phyloP scores from a whole-genome alignment of 495 filamentous ascomycete species.

The Penicillium maclennaniae region DNA sequence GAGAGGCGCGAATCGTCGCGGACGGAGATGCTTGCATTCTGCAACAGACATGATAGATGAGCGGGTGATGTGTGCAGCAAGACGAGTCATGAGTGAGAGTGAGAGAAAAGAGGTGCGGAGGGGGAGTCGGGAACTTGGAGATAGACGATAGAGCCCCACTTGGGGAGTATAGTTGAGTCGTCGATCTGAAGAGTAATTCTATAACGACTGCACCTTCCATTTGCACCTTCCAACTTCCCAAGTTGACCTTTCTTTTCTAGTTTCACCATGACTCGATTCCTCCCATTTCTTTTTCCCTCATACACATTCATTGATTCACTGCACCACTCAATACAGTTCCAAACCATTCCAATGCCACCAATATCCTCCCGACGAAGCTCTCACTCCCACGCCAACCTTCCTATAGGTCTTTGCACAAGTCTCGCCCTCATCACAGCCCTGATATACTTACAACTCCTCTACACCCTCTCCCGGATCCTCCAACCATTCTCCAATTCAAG shows the following conservation, averaged over 20 bases:
- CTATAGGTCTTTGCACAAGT: conserved; percentile 11
- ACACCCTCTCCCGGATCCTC: conserved; percentile 16
- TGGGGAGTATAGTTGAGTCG: neutral
- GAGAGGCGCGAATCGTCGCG: conserved; percentile 54
- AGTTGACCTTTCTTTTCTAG: neutral
- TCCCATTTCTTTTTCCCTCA: neutral
- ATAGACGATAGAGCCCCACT: neutral
- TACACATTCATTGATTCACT: neutral
- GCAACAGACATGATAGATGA: conserved; percentile 29
- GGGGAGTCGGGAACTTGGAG: neutral
- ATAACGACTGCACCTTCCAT: neutral
- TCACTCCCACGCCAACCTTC: conserved; percentile 11
- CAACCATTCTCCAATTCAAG: conserved; percentile 9
- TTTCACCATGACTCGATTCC: neutral
- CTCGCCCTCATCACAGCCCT: conserved; percentile 12
- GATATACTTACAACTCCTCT: conserved; percentile 20
- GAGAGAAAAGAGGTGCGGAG: conserved; percentile 3
- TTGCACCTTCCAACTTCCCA: neutral
- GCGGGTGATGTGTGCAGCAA: neutral
- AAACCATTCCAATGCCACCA: neutral
- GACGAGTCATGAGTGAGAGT: conserved; percentile 1
- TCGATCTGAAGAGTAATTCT: neutral
- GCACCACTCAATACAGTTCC: neutral
- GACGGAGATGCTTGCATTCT: conserved; percentile 29
- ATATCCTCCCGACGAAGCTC: neutral